These are phyloP conservation scores for Peronospora farinosa DNA, from an alignment of 352 stramenopile genomes.

Conservation along the genomic window DNA sequence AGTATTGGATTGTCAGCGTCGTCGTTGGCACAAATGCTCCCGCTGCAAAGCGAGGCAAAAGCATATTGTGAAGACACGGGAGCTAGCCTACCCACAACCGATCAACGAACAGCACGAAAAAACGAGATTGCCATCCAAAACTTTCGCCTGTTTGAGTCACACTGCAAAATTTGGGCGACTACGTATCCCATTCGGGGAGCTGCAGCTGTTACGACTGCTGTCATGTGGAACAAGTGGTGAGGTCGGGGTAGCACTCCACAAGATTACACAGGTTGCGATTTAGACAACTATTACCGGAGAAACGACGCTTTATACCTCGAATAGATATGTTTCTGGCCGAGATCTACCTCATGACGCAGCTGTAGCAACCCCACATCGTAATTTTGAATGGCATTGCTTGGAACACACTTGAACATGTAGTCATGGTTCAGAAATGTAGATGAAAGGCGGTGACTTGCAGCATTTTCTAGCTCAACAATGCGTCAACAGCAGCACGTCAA, in stretches of 20 bases:
- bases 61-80: slow-evolving; percentile 1
- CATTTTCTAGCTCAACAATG: slow-evolving; percentile 39
- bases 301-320: slow-evolving; percentile 46
- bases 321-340: slow-evolving; percentile 74
- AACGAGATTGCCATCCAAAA: slow-evolving; percentile 54
- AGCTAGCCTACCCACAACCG: slow-evolving; percentile 1
- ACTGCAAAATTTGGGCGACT: slow-evolving; percentile 49
- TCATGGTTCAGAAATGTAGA: slow-evolving; percentile 75
- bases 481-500: slow-evolving; percentile 6
- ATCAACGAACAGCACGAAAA: slow-evolving; percentile 24
- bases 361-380: slow-evolving; percentile 67
- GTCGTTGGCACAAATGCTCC: slow-evolving; percentile 32
- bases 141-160: slow-evolving; percentile 60
- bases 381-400: slow-evolving; percentile 53
- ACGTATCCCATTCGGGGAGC: slow-evolving; percentile 43
- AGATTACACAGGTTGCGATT: slow-evolving; percentile 45
- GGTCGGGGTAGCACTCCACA: slow-evolving; percentile 62
- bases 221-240: slow-evolving; percentile 53
- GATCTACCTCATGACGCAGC: slow-evolving; percentile 64
- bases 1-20: slow-evolving; percentile 53
- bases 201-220: slow-evolving; percentile 48
- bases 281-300: slow-evolving; percentile 56
- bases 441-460: slow-evolving; percentile 62
- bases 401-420: slow-evolving; percentile 62
- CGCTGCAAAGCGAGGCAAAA: slow-evolving; percentile 18